Evolutionary conservation across 1,284 basidiomycete species (phyloP).

Genomic region (Puccinia hordei): DNA sequence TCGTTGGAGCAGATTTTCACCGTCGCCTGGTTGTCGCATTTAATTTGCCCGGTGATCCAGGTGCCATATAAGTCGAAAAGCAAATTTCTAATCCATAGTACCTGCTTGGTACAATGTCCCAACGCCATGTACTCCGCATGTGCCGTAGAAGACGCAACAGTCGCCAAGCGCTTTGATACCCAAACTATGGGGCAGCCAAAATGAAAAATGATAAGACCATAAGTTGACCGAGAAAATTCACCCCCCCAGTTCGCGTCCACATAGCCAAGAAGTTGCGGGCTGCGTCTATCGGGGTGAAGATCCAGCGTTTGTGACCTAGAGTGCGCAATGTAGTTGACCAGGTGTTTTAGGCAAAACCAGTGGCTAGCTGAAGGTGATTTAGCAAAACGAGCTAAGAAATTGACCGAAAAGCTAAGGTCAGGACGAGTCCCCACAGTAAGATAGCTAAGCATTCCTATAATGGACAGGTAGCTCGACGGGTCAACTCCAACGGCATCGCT

Average conservation of each 20-base stretch:
- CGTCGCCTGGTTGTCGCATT: neutral
- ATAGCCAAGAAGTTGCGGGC: neutral
- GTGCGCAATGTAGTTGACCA: neutral
- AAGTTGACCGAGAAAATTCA: no score
- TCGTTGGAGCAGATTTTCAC: neutral
- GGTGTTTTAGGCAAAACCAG: neutral
- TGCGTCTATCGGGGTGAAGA: neutral
- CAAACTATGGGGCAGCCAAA: no score
- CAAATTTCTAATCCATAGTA: no score
- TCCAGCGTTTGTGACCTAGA: neutral
- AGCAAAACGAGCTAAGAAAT: conserved; percentile 25
- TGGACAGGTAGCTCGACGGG: neutral
- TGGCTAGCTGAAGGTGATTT: neutral
- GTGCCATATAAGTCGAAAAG: neutral
- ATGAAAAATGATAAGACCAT: no score
- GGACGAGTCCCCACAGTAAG: neutral
- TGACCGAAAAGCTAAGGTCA: no score
- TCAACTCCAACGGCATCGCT: no score
- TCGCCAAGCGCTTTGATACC: no score
- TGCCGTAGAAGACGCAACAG: no score
- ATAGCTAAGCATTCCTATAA: conserved; percentile 41
- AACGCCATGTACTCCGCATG: no score
- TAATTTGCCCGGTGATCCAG: neutral
- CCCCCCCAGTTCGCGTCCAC: no score
- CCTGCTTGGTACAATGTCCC: no score